A percentile compares a stretch with the other conserved stretches of the same genome.
These are phyloP conservation scores for Claviceps quebecensis DNA, from an alignment of 2,329 filamentous ascomycete genomes.

Conservation along the genomic window DNA sequence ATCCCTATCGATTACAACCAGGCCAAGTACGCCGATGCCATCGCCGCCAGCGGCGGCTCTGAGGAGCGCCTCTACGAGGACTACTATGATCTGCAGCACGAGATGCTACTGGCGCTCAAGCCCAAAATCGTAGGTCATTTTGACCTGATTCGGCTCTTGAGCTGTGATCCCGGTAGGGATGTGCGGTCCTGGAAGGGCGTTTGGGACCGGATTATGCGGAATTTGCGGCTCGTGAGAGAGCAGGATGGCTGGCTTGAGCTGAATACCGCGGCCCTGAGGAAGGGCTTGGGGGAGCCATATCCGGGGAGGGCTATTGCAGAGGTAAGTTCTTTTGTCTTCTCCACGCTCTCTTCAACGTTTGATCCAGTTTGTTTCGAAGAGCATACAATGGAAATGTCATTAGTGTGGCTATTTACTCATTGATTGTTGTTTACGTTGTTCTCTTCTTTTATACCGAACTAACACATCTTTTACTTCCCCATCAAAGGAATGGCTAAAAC, in stretches of 20 bases:
- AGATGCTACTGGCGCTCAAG: slow-evolving; percentile 59
- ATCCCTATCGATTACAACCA: slow-evolving; percentile 81
- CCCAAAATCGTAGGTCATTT: slow-evolving; percentile 86
- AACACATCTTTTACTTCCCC: neutral
- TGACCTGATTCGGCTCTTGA: slow-evolving; percentile 75
- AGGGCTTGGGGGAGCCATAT: slow-evolving; percentile 85
- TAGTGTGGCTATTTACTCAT: no score
- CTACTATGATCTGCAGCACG: slow-evolving; percentile 79
- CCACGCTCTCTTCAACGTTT: slow-evolving; percentile 3
- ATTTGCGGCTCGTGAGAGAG: slow-evolving; percentile 52
- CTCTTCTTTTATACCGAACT: neutral
- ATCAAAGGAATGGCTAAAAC: slow-evolving; percentile 51
- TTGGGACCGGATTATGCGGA: slow-evolving; percentile 62
- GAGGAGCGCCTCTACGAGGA: slow-evolving; percentile 65
- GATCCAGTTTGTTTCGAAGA: no score
- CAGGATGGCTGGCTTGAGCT: slow-evolving; percentile 81
- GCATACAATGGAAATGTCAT: no score
- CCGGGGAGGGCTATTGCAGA: slow-evolving; percentile 65
- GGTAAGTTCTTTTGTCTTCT: slow-evolving; percentile 30
- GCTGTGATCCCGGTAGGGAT: slow-evolving; percentile 50
- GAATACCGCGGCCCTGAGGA: slow-evolving; percentile 76
- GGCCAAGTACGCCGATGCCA: slow-evolving; percentile 42
- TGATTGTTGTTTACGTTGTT: no score
- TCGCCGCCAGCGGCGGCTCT: slow-evolving; percentile 24
- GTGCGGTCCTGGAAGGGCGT: slow-evolving; percentile 46